Evolutionary conservation across 345 rosid genomes (phyloP).

Genomic region (Streptanthus diversifolius): DNA sequence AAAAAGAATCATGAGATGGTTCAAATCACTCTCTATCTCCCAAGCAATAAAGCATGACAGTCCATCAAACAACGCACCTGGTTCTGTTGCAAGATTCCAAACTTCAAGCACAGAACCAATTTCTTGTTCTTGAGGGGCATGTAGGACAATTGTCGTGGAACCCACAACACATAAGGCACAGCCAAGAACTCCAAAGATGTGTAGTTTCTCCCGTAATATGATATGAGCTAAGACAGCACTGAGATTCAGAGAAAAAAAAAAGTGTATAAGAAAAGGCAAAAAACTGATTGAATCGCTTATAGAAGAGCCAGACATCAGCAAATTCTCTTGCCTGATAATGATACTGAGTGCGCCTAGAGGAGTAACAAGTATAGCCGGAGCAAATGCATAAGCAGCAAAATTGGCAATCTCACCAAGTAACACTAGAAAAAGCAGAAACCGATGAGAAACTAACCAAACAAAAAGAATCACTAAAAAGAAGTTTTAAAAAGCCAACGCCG

Average conservation of each 20-base stretch:
- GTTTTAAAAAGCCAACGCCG: not conserved
- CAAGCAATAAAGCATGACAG: not conserved
- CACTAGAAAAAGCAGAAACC: constrained; percentile 46
- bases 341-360: constrained; percentile 97
- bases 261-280: not conserved
- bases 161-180: constrained; percentile 95
- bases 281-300: not conserved
- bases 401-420: constrained; percentile 93
- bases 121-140: constrained; percentile 94
- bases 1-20: not conserved
- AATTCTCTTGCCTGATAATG: constrained; percentile 62
- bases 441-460: not conserved
- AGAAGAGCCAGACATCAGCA: not conserved
- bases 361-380: constrained; percentile 95
- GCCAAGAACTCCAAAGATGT: constrained; percentile 90
- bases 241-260: constrained; percentile 34
- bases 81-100: constrained; percentile 99
- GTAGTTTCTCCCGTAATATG: constrained; percentile 76
- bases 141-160: constrained; percentile 87
- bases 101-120: constrained; percentile 85
- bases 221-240: constrained; percentile 94
- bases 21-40: not conserved
- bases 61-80: constrained; percentile 50
- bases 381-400: constrained; percentile 98
- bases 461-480: not conserved